Base-by-base conservation (phyloP, 352 stramenopile genomes). In the Phytopythium vexans region DNA sequence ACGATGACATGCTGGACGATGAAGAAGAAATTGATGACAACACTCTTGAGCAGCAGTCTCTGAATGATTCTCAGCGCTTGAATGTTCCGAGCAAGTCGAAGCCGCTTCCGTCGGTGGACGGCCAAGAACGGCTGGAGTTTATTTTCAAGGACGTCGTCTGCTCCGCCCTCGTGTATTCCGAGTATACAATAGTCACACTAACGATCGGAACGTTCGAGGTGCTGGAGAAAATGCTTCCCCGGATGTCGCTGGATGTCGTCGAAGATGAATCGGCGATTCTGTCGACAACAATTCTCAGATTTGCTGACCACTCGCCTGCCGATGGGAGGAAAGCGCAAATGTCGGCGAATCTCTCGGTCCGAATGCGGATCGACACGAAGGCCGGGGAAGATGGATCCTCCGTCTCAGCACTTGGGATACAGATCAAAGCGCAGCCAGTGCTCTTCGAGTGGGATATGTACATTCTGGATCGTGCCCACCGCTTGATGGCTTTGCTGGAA, bases 361-460 rank as follows among this genome's bases (percentile, higher is more conserved):
- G 89, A 39, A 44, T 90, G 32, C 79, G 81, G 3, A 60, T 93
- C 16, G 75, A 92, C 49, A 77, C 78, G 15, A 72, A 78, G 12
- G 44, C 66, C 11, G 63, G 63, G 41, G 64, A 66, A 14, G 69
- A 69, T 6, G 50, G 46, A 4, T 50, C 63, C 21, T 41, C 42
- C 15, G 55, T 76, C 16, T 58, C 82, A 33, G 79, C 68, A 4
- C 51, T 91, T 14, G 61, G 69, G 8, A 56, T 93, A n/a, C 72
- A 80, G 50, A 66, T 92, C 39, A 86, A 89, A 40, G 64, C 74
- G 3, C 86, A 93, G 35, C 84, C 86, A 6, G 64, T 95, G 41
- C 50, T 92, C 2, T 48, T 95, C 8, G 86, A 95, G 67, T 92
- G 72, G 72, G 86, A 95, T 71, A 91, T 94, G 84, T 86, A 92